These are phyloP conservation scores for Lecanoromycetidae sp. DNA, from an alignment of 2,329 filamentous ascomycete genomes.

Conservation along the genomic window DNA sequence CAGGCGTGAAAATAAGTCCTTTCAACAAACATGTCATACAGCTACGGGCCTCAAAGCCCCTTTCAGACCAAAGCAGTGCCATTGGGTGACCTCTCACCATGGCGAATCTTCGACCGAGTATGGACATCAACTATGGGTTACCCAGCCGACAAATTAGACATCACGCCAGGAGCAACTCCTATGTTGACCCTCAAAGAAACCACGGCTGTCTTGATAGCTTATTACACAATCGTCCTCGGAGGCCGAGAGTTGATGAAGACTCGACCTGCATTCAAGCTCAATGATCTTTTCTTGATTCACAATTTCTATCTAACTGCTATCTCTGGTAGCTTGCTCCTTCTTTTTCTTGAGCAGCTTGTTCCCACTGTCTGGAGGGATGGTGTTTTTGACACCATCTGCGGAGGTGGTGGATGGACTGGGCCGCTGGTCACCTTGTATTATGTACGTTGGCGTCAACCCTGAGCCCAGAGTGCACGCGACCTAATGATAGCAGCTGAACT, in stretches of 20 bases:
- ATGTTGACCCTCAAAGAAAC: constrained; percentile 84
- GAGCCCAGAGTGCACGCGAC: not conserved
- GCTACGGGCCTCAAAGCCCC: constrained; percentile 5
- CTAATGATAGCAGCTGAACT: constrained; percentile 61
- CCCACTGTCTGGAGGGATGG: constrained; percentile 69
- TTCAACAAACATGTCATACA: constrained; percentile 8
- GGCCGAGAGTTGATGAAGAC: constrained; percentile 86
- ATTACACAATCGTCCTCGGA: constrained; percentile 89
- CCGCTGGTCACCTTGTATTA: constrained; percentile 91
- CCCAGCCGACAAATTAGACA: constrained; percentile 73
- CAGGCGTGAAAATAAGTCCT: not conserved
- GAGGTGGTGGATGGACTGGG: constrained; percentile 77
- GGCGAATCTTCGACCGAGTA: constrained; percentile 85
- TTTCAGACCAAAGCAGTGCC: constrained; percentile 9
- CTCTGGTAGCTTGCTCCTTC: constrained; percentile 62
- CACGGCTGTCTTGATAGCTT: constrained; percentile 64
- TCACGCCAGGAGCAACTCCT: constrained; percentile 67
- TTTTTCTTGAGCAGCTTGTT: constrained; percentile 85
- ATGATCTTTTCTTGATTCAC: constrained; percentile 86
- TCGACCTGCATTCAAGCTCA: constrained; percentile 73
- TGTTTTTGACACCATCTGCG: constrained; percentile 77
- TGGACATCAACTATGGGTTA: constrained; percentile 70
- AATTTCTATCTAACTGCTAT: constrained; percentile 87
- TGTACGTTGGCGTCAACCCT: constrained; percentile 44
- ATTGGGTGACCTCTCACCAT: constrained; percentile 39